These are phyloP conservation scores for Ceratobasidium sp. DNA, from an alignment of 1,284 basidiomycete genomes.

Conservation along the genomic window DNA sequence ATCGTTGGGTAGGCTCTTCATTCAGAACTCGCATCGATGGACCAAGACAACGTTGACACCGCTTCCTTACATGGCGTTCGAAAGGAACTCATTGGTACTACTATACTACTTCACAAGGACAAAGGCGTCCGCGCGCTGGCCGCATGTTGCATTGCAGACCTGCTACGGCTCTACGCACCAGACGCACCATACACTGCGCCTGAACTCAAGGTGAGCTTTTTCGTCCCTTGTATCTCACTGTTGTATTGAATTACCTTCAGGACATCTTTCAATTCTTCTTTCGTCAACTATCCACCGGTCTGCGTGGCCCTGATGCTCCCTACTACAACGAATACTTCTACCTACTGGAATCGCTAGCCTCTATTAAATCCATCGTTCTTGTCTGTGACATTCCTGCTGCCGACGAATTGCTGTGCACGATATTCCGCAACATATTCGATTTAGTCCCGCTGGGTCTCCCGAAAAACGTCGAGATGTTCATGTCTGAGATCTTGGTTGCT, in stretches of 20 bases:
- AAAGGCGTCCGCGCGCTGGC: constrained; percentile 91
- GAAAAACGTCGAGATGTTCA: constrained; percentile 87
- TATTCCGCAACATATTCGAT: constrained; percentile 84
- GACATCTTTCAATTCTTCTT: constrained; percentile 97
- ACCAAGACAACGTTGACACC: constrained; percentile 86
- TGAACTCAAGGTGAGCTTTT: constrained; percentile 66
- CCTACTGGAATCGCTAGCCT: constrained; percentile 88
- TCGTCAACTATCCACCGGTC: constrained; percentile 75
- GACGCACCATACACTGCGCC: constrained; percentile 92
- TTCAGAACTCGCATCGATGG: constrained; percentile 79
- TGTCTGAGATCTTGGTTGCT: constrained; percentile 88
- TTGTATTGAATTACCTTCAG: constrained; percentile 49
- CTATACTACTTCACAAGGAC: constrained; percentile 92
- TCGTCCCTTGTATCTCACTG: neutral
- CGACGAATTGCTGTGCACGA: constrained; percentile 83
- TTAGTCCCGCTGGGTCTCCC: constrained; percentile 79
- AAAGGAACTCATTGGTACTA: constrained; percentile 79
- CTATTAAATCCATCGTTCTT: constrained; percentile 92
- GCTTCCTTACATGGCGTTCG: constrained; percentile 71
- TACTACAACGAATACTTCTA: constrained; percentile 93
- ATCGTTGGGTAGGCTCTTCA: constrained; percentile 61
- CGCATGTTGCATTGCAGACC: constrained; percentile 93
- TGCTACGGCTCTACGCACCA: constrained; percentile 92
- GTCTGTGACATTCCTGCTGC: constrained; percentile 88
- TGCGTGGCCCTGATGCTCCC: constrained; percentile 71